phyloP scores from a whole-genome alignment of 371 early-diverging fungal species.

The Rhizopus delemar region DNA sequence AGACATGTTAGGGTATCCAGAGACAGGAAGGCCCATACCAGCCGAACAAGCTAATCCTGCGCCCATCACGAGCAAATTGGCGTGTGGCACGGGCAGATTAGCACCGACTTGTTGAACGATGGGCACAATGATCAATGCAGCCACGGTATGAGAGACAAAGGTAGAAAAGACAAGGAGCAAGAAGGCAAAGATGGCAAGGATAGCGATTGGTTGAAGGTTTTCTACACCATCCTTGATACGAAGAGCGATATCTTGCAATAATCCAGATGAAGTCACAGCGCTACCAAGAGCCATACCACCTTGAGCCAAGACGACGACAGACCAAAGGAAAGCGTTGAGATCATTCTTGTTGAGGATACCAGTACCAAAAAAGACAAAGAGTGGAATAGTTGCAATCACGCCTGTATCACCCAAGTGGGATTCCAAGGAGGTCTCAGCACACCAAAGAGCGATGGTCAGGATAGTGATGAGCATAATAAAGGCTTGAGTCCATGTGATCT shows the following conservation, averaged over 20 bases:
- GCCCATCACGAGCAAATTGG: conserved; percentile 87
- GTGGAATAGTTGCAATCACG: conserved; percentile 88
- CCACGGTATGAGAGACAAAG: conserved; percentile 95
- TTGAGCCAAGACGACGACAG: conserved; percentile 94
- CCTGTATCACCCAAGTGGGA: conserved; percentile 88
- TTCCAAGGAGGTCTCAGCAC: conserved; percentile 74
- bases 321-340: conserved; percentile 90
- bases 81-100: conserved; percentile 75
- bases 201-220: conserved; percentile 62
- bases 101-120: conserved; percentile 78
- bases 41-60: conserved; percentile 55
- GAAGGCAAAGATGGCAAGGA: conserved; percentile 67
- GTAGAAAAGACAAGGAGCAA: conserved; percentile 81
- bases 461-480: conserved; percentile 62
- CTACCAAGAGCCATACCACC: conserved; percentile 92
- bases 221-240: conserved; percentile 66
- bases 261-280: conserved; percentile 85
- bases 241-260: conserved; percentile 77
- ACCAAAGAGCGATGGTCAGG: conserved; percentile 85
- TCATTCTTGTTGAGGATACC: conserved; percentile 93
- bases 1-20: conserved; percentile 96
- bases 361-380: conserved; percentile 87
- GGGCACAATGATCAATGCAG: conserved; percentile 82
- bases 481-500: conserved; percentile 56
- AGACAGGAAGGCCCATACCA: conserved; percentile 77